Conservation (phyloP, 345 rosid species). For the Salix suchowensis region DNA sequence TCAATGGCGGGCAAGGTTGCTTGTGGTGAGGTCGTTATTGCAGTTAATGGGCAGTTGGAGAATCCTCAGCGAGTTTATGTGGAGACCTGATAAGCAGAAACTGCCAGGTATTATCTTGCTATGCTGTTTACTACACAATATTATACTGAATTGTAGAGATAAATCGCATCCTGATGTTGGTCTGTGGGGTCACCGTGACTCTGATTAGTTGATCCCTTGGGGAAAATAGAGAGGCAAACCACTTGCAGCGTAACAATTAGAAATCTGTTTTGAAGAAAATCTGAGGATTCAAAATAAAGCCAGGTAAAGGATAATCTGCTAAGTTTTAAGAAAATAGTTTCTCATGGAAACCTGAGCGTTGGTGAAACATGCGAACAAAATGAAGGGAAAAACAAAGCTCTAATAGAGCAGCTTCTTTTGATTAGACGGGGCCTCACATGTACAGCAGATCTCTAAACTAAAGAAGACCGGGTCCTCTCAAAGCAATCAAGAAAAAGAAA, state of each 20-base stretch:
- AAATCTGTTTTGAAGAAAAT: slow-evolving; percentile 12
- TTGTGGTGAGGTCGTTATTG: slow-evolving; percentile 63
- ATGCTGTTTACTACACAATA: slow-evolving; percentile 84
- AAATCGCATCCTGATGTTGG: slow-evolving; percentile 61
- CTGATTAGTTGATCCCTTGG: slow-evolving; percentile 58
- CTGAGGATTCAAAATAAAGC: too few species aligned
- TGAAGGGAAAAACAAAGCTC: slow-evolving; percentile 5
- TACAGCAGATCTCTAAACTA: slow-evolving; percentile 29
- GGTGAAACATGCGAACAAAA: not conserved
- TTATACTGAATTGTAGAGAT: slow-evolving; percentile 72
- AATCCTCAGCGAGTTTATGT: slow-evolving; percentile 85
- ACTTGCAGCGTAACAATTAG: slow-evolving; percentile 34
- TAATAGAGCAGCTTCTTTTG: slow-evolving; percentile 21
- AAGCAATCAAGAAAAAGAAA: slow-evolving; percentile 8
- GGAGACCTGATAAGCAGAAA: slow-evolving; percentile 94
- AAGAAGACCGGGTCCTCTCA: slow-evolving; percentile 13
- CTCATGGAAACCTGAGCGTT: not conserved
- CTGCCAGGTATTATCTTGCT: slow-evolving; percentile 82
- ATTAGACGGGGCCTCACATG: slow-evolving; percentile 18
- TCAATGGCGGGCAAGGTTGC: slow-evolving; percentile 51
- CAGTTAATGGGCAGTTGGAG: slow-evolving; percentile 93
- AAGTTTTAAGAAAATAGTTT: not conserved
- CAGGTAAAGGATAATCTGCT: too few species aligned
- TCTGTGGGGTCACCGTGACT: slow-evolving; percentile 64
- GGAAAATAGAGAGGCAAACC: slow-evolving; percentile 47